Evolutionary conservation across 352 stramenopile genomes (phyloP), one percentile per base, ranked within the genome.

Genomic region (Pythium oligandrum): DNA sequence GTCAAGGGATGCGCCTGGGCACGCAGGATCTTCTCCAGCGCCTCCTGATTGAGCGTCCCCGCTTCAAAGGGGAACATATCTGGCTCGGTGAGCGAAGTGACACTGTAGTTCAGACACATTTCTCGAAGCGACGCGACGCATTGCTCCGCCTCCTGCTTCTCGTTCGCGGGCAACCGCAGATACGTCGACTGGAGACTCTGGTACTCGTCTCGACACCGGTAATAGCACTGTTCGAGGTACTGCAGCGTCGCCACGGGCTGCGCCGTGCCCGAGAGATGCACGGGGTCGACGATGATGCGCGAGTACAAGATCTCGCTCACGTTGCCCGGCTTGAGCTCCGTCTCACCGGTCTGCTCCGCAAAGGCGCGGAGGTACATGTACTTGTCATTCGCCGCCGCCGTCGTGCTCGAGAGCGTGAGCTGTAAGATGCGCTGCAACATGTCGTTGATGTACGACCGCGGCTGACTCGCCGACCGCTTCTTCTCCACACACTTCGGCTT

Each of bases 51-150:
- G 40, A 90, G 75, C 30, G 75, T 77, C 6, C 72, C 73, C 30
- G 61, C 58, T 63, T 83, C 69, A 51, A 88, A 87, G 8, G 85
- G 83, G 49, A 95, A 93, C 56, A 95, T 90, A 17, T 95, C 85
- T 1, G 85, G 85, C 53, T 95, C 85, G 0, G 79, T 86, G 3
- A 95, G 65, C 11, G 78, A 70, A 6, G 85, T 95, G 3, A 84
- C 79, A 50, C 77, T 90, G 64, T 95, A 95, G 58, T 90, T 93
- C 48, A 93, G 67, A 50, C 80, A 90, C 78, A 90, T 90, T 44
- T 88, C 77, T 3, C 66, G 66, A 38, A 93, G 68, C 42, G 59
- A 86, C 46, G 17, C 44, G 10, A 91, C 55, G 61, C 72, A 86
- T 26, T 80, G 52, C 37, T 83, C 69, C 0, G 68, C 70, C 33